Base-by-base conservation (phyloP, 2,329 filamentous ascomycete species). In the Aspergillus melleus region DNA sequence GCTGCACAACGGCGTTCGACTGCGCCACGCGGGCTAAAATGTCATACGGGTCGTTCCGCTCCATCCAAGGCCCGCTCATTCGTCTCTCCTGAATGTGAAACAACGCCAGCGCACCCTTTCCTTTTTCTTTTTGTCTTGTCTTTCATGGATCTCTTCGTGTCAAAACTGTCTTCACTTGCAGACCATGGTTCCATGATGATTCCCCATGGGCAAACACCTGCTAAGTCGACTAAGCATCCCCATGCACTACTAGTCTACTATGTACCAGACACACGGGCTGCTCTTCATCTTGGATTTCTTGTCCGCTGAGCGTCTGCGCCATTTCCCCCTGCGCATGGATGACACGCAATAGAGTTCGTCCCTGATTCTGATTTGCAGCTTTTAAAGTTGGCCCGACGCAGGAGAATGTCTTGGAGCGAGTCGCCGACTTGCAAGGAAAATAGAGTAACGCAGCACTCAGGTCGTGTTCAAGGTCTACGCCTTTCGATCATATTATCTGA, bases 1-100 rank as follows among this genome's bases (percentile, higher is more conserved):
- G n/a, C 16, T 14, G 39, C 22, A 19, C 57, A 55, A 55, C 57
- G 57, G 57, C 47, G 26, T n/a, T n/a, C 24, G 44, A 51, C 54
- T 56, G 54, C 54, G 54, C 54, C 54, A 50, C 54, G 42, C 47
- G 11, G 44, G 44, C 54, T n/a, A 32, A 54, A 55, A 36, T 20
- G 57, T 59, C 57, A 49, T 52, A 59, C 57, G 57, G 57, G 57
- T 52, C 52, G 55, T 52, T 52, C 57, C 57, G 57, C 57, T 52
- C 26, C 29, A 5, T 10, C 46, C n/a, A n/a, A n/a, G n/a, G n/a
- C n/a, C n/a, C n/a, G n/a, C n/a, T n/a, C n/a, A n/a, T n/a, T n/a
- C n/a, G n/a, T 8, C 32, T 16, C 32, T 14, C 11, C 11, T 36
- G 10, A 36, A 36, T 2, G 32, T 24, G 44, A 47, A 47, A 47